Percentiles rank a stretch among this genome's conserved stretches.
phyloP scores from a whole-genome alignment of 768 basidiomycete species.

The Podaxis pistillaris region DNA sequence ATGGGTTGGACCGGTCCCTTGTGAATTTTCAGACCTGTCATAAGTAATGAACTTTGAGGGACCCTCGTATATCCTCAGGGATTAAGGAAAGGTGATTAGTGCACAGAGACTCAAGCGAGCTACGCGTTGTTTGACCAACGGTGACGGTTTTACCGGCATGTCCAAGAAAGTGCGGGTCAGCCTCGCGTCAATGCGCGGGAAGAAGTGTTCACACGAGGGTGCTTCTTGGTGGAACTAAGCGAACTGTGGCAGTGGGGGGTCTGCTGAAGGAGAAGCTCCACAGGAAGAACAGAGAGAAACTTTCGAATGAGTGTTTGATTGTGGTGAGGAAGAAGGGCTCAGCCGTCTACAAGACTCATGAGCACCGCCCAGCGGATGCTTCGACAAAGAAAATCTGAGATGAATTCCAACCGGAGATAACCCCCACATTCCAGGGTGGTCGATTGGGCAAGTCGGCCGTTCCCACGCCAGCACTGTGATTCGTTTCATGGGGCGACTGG shows the following conservation, averaged over 20 bases:
- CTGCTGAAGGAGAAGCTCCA: neutral
- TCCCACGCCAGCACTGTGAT: constrained; percentile 1
- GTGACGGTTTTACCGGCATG: neutral
- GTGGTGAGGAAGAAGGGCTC: neutral
- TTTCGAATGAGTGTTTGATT: neutral
- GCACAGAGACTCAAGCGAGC: neutral
- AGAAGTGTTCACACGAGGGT: neutral
- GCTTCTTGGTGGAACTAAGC: constrained; percentile 1
- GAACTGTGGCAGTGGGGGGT: neutral
- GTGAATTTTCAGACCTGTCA: neutral
- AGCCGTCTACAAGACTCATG: neutral
- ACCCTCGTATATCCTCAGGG: neutral
- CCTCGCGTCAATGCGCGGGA: neutral
- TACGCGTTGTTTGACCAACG: neutral
- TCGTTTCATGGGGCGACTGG: neutral
- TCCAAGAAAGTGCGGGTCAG: neutral
- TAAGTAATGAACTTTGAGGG: neutral
- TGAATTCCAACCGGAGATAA: neutral
- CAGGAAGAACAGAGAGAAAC: neutral
- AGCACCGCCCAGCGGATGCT: neutral
- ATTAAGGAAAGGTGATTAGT: neutral
- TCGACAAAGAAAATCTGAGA: neutral
- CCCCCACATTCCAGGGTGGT: neutral
- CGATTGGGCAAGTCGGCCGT: neutral
- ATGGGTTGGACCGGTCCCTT: neutral